Evolutionary conservation across 305 asterid genomes (phyloP), one percentile per base, ranked within the genome.

Genomic region (Stenogyne calaminthoides): DNA sequence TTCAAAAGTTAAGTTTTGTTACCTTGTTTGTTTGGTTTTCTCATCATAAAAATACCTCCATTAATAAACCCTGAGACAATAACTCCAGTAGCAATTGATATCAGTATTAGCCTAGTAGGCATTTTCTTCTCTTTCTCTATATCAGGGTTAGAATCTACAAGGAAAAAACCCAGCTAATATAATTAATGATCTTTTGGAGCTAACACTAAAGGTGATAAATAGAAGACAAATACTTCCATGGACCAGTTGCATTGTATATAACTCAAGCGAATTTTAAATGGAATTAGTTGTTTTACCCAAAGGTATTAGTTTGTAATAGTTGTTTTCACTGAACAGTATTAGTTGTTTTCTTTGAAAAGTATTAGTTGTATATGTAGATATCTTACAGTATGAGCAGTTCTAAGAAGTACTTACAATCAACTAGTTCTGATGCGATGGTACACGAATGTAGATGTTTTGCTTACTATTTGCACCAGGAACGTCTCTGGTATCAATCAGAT

Each of bases 401-500:
- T 14, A 8, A 14, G 55, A 47, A 47, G 8, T 0, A 47, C 55
- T 47, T 47, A 47, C 55, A 5, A 1, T 47, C 20, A 14, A 36
- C 77, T 10, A 0, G 58, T 44, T 62, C 20, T 47, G 55, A 47
- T n/a, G 3, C 55, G n/a, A n/a, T 47, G 55, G 55, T 5, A 47
- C 9, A n/a, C 19, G 55, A 47, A 47, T n/a, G 6, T 47, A 47
- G 19, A 47, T 19, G 20, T n/a, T 47, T 15, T 14, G 55, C 20
- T 47, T 47, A 14, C 18, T 47, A 47, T 47, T 20, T 46, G 52
- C 16, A 10, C 22, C 56, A 15, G 56, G 22, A 49, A 49, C 11
- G 56, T 49, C 22, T 49, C 56, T 49, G 56, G 42, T 88, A 86
- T 49, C 56, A 0, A 49, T 7, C 22, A 49, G 56, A 49, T 49